Evolutionary conservation across 2,329 filamentous ascomycete genomes (phyloP).

Genomic region (Xylaria arbuscula): DNA sequence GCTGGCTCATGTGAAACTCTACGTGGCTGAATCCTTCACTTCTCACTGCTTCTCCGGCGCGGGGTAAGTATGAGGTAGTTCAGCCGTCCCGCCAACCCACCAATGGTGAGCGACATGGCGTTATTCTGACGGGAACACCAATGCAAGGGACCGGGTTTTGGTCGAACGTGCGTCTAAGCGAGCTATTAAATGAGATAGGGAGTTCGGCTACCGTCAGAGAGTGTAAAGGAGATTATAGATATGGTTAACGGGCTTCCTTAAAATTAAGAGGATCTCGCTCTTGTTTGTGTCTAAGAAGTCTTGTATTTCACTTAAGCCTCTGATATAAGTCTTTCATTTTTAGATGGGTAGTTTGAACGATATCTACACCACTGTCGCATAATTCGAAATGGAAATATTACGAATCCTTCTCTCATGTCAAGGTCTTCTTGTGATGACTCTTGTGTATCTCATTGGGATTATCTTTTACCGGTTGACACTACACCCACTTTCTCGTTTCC

Average conservation of each 20-base stretch:
- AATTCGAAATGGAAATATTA: not conserved
- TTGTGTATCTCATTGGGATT: constrained; percentile 10
- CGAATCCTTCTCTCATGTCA: not conserved
- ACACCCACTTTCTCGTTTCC: constrained; percentile 35
- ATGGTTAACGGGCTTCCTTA: not conserved
- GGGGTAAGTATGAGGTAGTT: constrained; percentile 15
- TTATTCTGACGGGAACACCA: not conserved
- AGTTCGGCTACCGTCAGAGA: not conserved
- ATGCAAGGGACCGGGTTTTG: constrained; percentile 19
- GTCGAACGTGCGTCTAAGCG: constrained; percentile 7
- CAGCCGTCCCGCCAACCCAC: constrained; percentile 8
- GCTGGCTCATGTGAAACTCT: not conserved
- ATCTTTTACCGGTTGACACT: constrained; percentile 33
- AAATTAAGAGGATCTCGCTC: not conserved
- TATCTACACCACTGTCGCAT: not conserved
- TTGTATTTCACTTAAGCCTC: not conserved
- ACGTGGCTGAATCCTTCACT: constrained; percentile 8
- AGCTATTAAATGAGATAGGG: constrained; percentile 9
- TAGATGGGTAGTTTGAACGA: not conserved
- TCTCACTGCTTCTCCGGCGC: constrained; percentile 1
- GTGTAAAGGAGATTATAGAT: not conserved
- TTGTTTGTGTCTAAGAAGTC: not conserved
- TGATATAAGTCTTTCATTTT: not conserved
- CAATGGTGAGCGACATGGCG: constrained; percentile 11
- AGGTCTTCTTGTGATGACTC: not conserved